phyloP scores from a whole-genome alignment of 305 asterid species.

The Fraxinus baroniana region DNA sequence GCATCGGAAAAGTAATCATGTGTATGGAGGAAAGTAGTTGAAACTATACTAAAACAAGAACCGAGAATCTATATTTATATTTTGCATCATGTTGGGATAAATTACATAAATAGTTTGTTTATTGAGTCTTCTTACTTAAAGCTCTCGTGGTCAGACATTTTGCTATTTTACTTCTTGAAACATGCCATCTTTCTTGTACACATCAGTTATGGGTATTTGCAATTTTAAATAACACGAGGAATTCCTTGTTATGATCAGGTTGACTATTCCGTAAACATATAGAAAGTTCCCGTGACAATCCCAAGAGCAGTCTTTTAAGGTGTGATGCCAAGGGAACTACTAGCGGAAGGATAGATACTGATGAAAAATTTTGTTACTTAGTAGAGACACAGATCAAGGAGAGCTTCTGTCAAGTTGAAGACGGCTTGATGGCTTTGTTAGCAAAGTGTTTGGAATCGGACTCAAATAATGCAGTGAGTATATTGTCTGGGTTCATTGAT shows the following conservation, averaged over 20 bases:
- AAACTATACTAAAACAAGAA: neutral
- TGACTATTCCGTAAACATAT: slow-evolving; percentile 23
- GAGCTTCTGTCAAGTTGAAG: slow-evolving; percentile 37
- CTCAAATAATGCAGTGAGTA: slow-evolving; percentile 39
- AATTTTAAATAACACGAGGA: neutral
- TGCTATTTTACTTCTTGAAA: neutral
- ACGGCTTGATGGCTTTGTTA: slow-evolving; percentile 54
- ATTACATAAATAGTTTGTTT: neutral
- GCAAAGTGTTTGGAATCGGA: slow-evolving; percentile 66
- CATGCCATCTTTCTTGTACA: neutral
- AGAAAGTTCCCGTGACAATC: slow-evolving; percentile 25
- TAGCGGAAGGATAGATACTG: slow-evolving; percentile 22
- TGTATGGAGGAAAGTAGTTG: neutral
- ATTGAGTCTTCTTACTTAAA: slow-evolving; percentile 5
- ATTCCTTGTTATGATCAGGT: slow-evolving; percentile 34
- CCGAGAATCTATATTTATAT: neutral
- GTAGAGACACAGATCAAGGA: slow-evolving; percentile 44
- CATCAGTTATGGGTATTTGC: slow-evolving; percentile 6
- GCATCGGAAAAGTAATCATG: neutral
- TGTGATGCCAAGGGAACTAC: slow-evolving; percentile 19
- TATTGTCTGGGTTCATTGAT: slow-evolving; percentile 67
- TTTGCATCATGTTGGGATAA: neutral
- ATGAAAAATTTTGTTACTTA: slow-evolving; percentile 35
- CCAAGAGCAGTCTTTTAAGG: slow-evolving; percentile 34
- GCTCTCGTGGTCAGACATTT: slow-evolving; percentile 14